Base-by-base conservation (phyloP, 805 yeast genomes). In the Schwanniomyces occidentalis region DNA sequence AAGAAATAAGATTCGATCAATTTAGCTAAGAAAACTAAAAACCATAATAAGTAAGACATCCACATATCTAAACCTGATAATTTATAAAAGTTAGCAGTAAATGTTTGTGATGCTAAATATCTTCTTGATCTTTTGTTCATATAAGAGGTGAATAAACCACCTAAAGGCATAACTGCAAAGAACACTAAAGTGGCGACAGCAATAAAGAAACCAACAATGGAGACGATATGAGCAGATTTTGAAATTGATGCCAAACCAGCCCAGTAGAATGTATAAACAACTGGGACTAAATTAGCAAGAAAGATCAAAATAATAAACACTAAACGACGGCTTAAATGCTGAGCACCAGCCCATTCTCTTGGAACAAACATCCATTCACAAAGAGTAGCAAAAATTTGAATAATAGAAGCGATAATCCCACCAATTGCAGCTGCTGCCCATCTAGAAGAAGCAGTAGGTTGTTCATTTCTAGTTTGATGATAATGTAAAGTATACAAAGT, bases 321-420 rank as follows among this genome's bases (percentile, higher is more conserved):
- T 52, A 93, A 73, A 61, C 99, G 83, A 68, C 96, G 87, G 24
- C 88, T 70, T 58, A 93, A 76, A 62, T 86, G 96, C 70, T 91
- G 98, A 62, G 98, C 97, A 66, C 99, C 99, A 22, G 98, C 95
- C 98, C 98, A 93, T 51, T 83, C 79, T 68, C 98, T 83, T 49
- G 99, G 99, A 42, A 93, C 98, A 54, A 89, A 93, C 59, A 81
- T 71, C 96, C 96, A 91, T 68, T 93, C 99, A 54, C 85, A 78
- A 23, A 89, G 40, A 18, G 98, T 90, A 32, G 99, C 99, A 39
- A 77, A 49, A 41, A 93, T 74, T 68, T 93, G 96, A 53, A 93
- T 78, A 32, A 76, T 58, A 41, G 81, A 66, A 34, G 97, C 98
- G 51, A 91, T 73, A 32, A 85, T 65, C 74, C 99, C 99, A 66